Percentiles rank a stretch among this genome's conserved stretches.
Evolutionary conservation across 2,329 filamentous ascomycete species (phyloP).

Genomic region (Nigrograna mackinnonii): DNA sequence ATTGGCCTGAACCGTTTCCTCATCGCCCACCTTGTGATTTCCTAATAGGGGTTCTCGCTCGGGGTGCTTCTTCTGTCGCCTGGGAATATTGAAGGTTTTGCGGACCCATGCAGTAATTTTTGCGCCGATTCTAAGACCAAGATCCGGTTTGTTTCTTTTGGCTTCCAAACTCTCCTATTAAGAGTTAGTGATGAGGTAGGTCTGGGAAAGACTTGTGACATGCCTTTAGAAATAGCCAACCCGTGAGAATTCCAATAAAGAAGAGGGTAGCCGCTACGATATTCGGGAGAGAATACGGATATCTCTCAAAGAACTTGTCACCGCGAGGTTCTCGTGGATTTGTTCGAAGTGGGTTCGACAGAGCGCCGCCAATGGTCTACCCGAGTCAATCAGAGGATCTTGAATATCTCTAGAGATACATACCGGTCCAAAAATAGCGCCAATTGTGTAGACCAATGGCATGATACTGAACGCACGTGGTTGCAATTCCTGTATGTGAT

Average conservation of each 20-base stretch:
- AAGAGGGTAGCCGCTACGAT: constrained; percentile 78
- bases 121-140: constrained; percentile 74
- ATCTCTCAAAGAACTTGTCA: constrained; percentile 71
- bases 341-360: constrained; percentile 78
- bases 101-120: constrained; percentile 53
- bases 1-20: constrained; percentile 10
- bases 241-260: constrained; percentile 72
- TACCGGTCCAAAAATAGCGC: constrained; percentile 81
- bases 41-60: constrained; percentile 36
- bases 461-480: constrained; percentile 90
- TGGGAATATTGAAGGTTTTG: constrained; percentile 18
- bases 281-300: constrained; percentile 85
- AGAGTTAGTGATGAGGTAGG: constrained; percentile 8
- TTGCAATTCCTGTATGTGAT: constrained; percentile 64
- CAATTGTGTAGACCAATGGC: constrained; percentile 88
- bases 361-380: constrained; percentile 74
- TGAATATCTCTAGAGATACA: too few species aligned
- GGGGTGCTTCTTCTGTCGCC: constrained; percentile 8
- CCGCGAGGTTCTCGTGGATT: constrained; percentile 68
- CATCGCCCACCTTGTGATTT: constrained; percentile 2
- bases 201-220: constrained; percentile 3
- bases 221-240: constrained; percentile 76
- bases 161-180: constrained; percentile 75
- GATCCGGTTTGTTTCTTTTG: constrained; percentile 70
- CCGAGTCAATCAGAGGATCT: too few species aligned